A percentile compares a stretch with the other conserved stretches of the same genome.
These are phyloP conservation scores for Oryza glaberrima DNA, from an alignment of 176 grass and related monocot genomes.

Conservation along the genomic window DNA sequence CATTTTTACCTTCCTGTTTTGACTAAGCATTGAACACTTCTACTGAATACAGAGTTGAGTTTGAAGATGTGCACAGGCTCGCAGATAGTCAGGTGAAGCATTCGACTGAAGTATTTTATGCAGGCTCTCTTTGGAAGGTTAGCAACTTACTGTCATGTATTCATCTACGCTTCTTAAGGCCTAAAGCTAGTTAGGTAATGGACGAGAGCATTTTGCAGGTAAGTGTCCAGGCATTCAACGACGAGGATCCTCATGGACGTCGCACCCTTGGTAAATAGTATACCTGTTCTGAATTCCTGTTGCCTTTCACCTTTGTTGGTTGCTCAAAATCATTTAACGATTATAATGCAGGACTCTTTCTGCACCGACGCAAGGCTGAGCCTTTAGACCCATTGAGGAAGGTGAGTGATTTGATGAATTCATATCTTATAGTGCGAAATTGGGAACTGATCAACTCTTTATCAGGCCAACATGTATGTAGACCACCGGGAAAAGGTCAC, in stretches of 20 bases:
- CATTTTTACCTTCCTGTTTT: slow-evolving; percentile 15
- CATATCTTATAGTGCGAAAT: slow-evolving; percentile 6
- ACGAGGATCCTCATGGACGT: slow-evolving; percentile 96
- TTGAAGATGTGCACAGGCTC: slow-evolving; percentile 93
- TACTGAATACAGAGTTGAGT: slow-evolving; percentile 72
- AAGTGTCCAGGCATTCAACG: slow-evolving; percentile 97
- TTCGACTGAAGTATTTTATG: slow-evolving; percentile 96
- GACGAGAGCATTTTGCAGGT: slow-evolving; percentile 56
- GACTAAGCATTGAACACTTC: slow-evolving; percentile 36
- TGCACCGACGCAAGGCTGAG: slow-evolving; percentile 93
- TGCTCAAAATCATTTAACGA: slow-evolving; percentile 11
- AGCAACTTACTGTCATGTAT: slow-evolving; percentile 34
- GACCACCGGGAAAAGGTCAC: slow-evolving; percentile 95
- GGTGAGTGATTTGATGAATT: slow-evolving; percentile 54
- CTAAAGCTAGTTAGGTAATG: slow-evolving; percentile 22
- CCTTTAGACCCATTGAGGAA: slow-evolving; percentile 74
- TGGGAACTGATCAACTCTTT: slow-evolving; percentile 20
- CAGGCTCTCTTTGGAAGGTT: slow-evolving; percentile 98
- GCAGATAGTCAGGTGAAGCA: slow-evolving; percentile 92
- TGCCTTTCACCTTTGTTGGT: slow-evolving; percentile 23
- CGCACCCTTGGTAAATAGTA: slow-evolving; percentile 84
- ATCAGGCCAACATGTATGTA: slow-evolving; percentile 77
- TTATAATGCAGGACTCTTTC: slow-evolving; percentile 77
- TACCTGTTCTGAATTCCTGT: background rate
- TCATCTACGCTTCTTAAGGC: slow-evolving; percentile 14